Evolutionary conservation across 805 yeast species (phyloP).

Genomic region (Yarrowia keelungensis): DNA sequence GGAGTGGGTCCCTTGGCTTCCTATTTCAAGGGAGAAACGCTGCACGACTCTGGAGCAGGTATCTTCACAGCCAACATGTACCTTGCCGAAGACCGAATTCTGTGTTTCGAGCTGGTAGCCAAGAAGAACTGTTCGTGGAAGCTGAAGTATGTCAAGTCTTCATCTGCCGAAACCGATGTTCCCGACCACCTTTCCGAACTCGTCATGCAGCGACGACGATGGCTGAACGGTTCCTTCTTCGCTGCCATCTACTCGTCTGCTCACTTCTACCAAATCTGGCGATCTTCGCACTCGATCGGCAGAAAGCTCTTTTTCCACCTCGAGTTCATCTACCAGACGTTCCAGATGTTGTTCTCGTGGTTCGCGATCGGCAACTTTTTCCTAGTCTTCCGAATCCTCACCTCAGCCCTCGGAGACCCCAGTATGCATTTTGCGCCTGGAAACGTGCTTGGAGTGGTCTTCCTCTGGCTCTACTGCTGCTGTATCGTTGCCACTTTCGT

Average conservation of each 20-base stretch:
- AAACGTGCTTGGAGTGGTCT: slow-evolving; percentile 73
- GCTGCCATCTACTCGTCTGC: slow-evolving; percentile 88
- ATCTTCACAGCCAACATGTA: slow-evolving; percentile 96
- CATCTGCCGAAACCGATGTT: slow-evolving; percentile 94
- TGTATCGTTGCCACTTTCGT: slow-evolving; percentile 86
- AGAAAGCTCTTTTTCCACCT: slow-evolving; percentile 76
- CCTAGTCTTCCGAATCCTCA: slow-evolving; percentile 85
- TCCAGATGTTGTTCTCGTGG: slow-evolving; percentile 85
- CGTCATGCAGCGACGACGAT: slow-evolving; percentile 89
- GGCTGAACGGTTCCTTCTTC: slow-evolving; percentile 96
- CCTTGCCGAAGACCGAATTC: slow-evolving; percentile 93
- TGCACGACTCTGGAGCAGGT: slow-evolving; percentile 73
- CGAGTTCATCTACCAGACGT: slow-evolving; percentile 79
- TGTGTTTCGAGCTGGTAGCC: slow-evolving; percentile 95
- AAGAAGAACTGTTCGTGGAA: slow-evolving; percentile 76
- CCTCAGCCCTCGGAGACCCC: slow-evolving; percentile 72
- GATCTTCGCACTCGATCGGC: slow-evolving; percentile 67
- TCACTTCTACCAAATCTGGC: slow-evolving; percentile 79
- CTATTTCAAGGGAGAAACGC: slow-evolving; percentile 90
- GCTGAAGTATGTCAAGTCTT: slow-evolving; percentile 82
- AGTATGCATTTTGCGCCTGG: slow-evolving; percentile 75
- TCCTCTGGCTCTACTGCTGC: slow-evolving; percentile 84
- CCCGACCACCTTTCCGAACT: slow-evolving; percentile 88
- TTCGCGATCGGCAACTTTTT: slow-evolving; percentile 90
- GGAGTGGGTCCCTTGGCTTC: slow-evolving; percentile 88